Base-by-base conservation (phyloP, 108 stramenopile species). In the Skeletonema costatum region DNA sequence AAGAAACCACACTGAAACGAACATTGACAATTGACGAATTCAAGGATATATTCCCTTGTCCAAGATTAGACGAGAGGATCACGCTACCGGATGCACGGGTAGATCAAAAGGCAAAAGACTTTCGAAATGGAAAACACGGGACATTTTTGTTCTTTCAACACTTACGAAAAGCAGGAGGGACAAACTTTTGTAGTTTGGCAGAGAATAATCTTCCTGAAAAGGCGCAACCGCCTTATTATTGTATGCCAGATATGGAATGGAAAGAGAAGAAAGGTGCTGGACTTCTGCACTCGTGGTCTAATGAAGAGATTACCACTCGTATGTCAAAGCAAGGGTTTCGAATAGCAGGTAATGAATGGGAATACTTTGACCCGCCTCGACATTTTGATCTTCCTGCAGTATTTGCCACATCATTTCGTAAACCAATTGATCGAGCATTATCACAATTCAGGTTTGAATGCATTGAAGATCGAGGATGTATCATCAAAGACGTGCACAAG, bases 361-460 rank as follows among this genome's bases (percentile, higher is more conserved):
- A 93, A 66, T 68, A 76, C 46, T 93, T 93, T 75, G 88, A 88
- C 35, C 60, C 61, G 8, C 59, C 75, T 9, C 86, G 87, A 14
- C 82, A 87, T 67, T 93, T 91, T 65, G 89, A 91, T 10, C 73
- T 93, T 29, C 89, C 88, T 13, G 93, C 93, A 2, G 78, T 89
- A 0, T 93, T 93, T 84, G 88, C 87, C 25, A 93, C 93, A 10
- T 89, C 88, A 13, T 93, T 93, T 74, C 88, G 93, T 21, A 86
- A 83, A 53, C 93, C 93, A 8, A 48, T 93, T 58, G 88, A 93
- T 80, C 65, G 93, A 58, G 93, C 93, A n/a, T 66, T 93, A 38
- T 91, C 90, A 42, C 93, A 93, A 74, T 93, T 91, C 75, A 82
- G 93, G 48, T 93, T 93, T 67, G 93, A 93, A 74, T 93, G 93